Percentiles rank a stretch among this genome's conserved stretches.
These are phyloP conservation scores for Phytomonas sp. DNA, from an alignment of 208 protist genomes.

Conservation along the genomic window DNA sequence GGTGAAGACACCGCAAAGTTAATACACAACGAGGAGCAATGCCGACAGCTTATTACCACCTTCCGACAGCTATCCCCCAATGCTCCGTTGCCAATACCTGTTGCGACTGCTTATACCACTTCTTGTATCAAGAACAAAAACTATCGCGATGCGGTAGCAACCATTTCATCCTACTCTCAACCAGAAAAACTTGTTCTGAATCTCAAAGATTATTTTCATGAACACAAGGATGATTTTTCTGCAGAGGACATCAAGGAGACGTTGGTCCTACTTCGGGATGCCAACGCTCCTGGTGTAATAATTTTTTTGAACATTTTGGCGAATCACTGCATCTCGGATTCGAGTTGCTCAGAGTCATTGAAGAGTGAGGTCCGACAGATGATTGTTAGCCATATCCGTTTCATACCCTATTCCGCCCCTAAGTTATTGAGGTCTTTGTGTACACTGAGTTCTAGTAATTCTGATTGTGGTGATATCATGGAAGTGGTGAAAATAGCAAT, in stretches of 20 bases:
- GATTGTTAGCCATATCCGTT: slow-evolving; percentile 36
- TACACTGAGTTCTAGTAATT: slow-evolving; percentile 18
- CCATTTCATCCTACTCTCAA: slow-evolving; percentile 37
- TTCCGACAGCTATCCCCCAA: slow-evolving; percentile 18
- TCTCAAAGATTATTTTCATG: slow-evolving; percentile 17
- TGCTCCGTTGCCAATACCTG: slow-evolving; percentile 40
- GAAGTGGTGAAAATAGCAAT: slow-evolving; percentile 37
- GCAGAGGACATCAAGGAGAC: slow-evolving; percentile 23
- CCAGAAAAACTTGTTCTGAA: slow-evolving; percentile 14
- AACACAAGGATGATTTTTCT: slow-evolving; percentile 11
- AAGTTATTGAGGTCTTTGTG: slow-evolving; percentile 44
- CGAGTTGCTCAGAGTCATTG: neutral
- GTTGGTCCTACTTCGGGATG: neutral
- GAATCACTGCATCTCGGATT: neutral
- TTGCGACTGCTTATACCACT: slow-evolving; percentile 29
- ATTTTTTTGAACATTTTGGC: neutral
- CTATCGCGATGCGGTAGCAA: slow-evolving; percentile 24
- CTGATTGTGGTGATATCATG: slow-evolving; percentile 29
- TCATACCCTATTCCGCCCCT: slow-evolving; percentile 26
- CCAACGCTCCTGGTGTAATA: neutral
- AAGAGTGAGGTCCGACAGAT: slow-evolving; percentile 20
- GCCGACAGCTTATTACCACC: neutral
- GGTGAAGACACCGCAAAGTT: slow-evolving; percentile 15
- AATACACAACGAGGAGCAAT: slow-evolving; percentile 2
- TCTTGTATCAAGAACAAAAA: slow-evolving; percentile 19